Evolutionary conservation across 2,329 filamentous ascomycete species (phyloP), one percentile per base, ranked within the genome.

Genomic region (Cladobotryum protrusum): DNA sequence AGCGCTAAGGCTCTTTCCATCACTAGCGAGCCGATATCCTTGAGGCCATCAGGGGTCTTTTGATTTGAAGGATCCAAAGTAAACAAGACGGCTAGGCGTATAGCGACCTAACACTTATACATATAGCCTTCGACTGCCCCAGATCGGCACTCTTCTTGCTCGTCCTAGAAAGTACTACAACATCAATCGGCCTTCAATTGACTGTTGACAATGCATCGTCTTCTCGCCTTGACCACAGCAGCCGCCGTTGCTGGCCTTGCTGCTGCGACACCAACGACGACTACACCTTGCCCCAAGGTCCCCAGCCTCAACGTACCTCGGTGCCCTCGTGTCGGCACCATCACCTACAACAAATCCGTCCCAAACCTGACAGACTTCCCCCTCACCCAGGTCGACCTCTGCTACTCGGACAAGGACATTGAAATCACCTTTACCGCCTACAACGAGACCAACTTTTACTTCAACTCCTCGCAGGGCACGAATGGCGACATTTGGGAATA

Each of bases 401-500:
- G 74, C 61, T 77, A 76, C 59, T 68, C 69, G 12, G 57, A 67
- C 24, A 66, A 56, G 8, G 56, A 66, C 13, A 64, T 77, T 39
- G 57, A 65, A 24, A 57, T 76, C 45, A 67, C 61, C 3, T 76
- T 77, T 53, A 74, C 64, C 2, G 74, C 74, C 4, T 58, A 66
- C 46, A 63, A 74, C 39, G 74, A 77, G 62, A 68, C 63, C 37
- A 67, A 69, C 58, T 77, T 72, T 56, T 75, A 67, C 64, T 77
- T 68, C 62, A 68, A 75, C 57, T 57, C 60, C 15, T 63, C 56
- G 20, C 67, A 72, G 42, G 65, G 59, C 47, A 75, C 67, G 40
- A 77, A 77, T 53, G 72, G 69, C 44, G 64, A 69, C 41, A 72
- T 78, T 45, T 77, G 68, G 65, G 56, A 67, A 47, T 77, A 77